Evolutionary conservation across 1,284 basidiomycete species (phyloP).

Genomic region (Ganoderma multipileum): DNA sequence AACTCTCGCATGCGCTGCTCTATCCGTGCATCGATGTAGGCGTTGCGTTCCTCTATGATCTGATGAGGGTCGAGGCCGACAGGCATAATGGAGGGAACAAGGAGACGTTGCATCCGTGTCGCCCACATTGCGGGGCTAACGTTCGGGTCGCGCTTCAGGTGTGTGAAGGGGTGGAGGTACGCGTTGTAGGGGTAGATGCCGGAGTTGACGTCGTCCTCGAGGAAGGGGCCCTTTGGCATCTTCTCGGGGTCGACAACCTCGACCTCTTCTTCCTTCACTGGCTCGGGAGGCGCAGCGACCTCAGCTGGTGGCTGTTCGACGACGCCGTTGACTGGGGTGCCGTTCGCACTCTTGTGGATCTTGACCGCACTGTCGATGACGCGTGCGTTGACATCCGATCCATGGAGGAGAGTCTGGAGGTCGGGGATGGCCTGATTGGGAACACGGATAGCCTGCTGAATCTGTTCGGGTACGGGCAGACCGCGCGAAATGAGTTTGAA

Average conservation of each 20-base stretch:
- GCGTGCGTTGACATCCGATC: slow-evolving; percentile 63
- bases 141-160: slow-evolving; percentile 70
- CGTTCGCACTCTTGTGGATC: slow-evolving; percentile 64
- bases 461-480: slow-evolving; percentile 78
- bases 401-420: slow-evolving; percentile 68
- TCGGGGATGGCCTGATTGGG: slow-evolving; percentile 65
- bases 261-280: slow-evolving; percentile 32
- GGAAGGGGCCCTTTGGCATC: slow-evolving; percentile 70
- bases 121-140: slow-evolving; percentile 65
- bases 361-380: slow-evolving; percentile 84
- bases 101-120: slow-evolving; percentile 79
- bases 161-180: slow-evolving; percentile 86
- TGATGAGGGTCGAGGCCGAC: slow-evolving; percentile 93
- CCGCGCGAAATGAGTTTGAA: slow-evolving; percentile 87
- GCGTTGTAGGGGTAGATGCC: slow-evolving; percentile 96
- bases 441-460: slow-evolving; percentile 81
- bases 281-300: slow-evolving; percentile 12
- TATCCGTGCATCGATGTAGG: slow-evolving; percentile 90
- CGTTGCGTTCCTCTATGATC: slow-evolving; percentile 90
- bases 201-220: slow-evolving; percentile 84
- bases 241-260: slow-evolving; percentile 45
- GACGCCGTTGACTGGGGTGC: slow-evolving; percentile 27
- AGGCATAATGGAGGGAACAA: slow-evolving; percentile 92
- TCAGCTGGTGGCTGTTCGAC: slow-evolving; percentile 14
- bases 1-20: slow-evolving; percentile 91